phyloP scores from a whole-genome alignment of 2,329 filamentous ascomycete species.

The Ustulina deusta region DNA sequence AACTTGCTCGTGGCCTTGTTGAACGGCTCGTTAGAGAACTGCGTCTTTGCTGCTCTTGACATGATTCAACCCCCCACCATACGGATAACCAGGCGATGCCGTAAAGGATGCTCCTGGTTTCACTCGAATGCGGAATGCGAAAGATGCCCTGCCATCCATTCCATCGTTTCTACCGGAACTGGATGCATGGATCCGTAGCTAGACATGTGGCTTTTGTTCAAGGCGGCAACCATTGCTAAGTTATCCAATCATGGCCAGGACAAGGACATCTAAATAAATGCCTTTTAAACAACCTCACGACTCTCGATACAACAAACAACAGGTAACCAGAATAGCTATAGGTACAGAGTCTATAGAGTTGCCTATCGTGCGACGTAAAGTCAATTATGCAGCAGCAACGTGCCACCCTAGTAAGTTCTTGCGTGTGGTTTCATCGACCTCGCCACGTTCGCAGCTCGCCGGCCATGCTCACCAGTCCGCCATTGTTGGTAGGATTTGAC shows the following conservation, averaged over 20 bases:
- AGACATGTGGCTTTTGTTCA: constrained; percentile 1
- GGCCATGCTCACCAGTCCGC: not conserved
- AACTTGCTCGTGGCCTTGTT: not conserved
- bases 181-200: constrained; percentile 24
- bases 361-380: not conserved
- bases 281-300: not conserved
- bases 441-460: constrained; percentile 5
- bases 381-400: constrained; percentile 9
- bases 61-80: not conserved
- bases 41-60: constrained; percentile 17
- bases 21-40: not conserved
- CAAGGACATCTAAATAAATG: not conserved
- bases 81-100: constrained; percentile 6
- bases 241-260: not conserved
- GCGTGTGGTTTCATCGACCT: constrained; percentile 19
- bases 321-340: not conserved
- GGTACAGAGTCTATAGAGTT: not conserved
- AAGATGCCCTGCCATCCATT: constrained; percentile 18
- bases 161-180: constrained; percentile 22
- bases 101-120: constrained; percentile 28
- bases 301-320: not conserved
- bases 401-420: constrained; percentile 7
- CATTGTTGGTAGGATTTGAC: not conserved
- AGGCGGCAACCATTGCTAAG: not conserved
- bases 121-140: constrained; percentile 26